Evolutionary conservation across 2,329 filamentous ascomycete genomes (phyloP).

Genomic region (Cercospora nicotianae): DNA sequence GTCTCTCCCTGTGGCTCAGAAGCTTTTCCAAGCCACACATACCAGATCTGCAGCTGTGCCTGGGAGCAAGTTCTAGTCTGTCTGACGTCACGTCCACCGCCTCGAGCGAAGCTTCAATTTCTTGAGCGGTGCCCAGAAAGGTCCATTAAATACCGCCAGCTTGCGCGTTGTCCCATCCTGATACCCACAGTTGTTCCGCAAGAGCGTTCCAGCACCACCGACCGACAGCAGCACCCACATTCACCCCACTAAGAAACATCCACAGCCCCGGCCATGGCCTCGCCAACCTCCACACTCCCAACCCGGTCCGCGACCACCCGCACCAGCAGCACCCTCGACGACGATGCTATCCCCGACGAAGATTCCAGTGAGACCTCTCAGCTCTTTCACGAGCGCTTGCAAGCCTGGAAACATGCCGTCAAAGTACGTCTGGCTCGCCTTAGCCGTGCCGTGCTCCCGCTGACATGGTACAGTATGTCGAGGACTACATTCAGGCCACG

Average conservation of each 20-base stretch:
- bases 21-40: neutral
- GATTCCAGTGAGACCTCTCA: conserved; percentile 52
- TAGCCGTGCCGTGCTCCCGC: neutral
- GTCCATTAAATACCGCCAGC: neutral
- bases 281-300: conserved; percentile 32
- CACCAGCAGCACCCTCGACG: conserved; percentile 38
- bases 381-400: conserved; percentile 81
- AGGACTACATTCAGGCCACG: conserved; percentile 82
- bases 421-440: neutral
- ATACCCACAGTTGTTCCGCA: neutral
- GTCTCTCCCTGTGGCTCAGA: neutral
- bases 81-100: neutral
- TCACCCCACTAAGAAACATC: neutral
- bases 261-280: conserved; percentile 18
- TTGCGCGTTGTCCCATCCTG: neutral
- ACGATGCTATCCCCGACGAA: conserved; percentile 51
- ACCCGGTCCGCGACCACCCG: conserved; percentile 35
- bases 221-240: neutral
- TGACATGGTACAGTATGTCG: conserved; percentile 69
- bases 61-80: neutral
- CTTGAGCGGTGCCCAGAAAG: neutral
- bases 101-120: neutral
- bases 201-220: neutral
- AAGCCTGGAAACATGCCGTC: conserved; percentile 88
- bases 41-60: neutral